Base-by-base conservation (phyloP, 208 protist genomes). In the Phytomonas sp. region DNA sequence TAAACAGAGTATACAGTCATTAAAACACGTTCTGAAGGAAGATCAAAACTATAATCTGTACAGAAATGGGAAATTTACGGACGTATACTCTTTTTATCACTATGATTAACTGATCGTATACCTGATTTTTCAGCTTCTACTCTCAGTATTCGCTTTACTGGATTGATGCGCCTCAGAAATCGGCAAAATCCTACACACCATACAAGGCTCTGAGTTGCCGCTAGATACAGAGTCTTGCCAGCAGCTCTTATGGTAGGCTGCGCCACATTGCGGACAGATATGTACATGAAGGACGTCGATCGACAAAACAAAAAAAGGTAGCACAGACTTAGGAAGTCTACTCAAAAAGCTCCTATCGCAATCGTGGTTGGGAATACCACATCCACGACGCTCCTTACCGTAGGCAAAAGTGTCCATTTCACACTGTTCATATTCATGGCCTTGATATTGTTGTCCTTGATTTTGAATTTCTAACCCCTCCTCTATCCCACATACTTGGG, bases 361-460 rank as follows among this genome's bases (percentile, higher is more conserved):
- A 26, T 56, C 45, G 19, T 19, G 19, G 0, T 56, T 26, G 19
- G 45, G 23, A 56, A 26, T 26, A 56, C 19, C 45, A 56, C 45
- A 56, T 23, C 45, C 45, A 56, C 45, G 26, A 26, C 45, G 45
- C 16, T 26, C 16, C 45, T 56, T 56, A 26, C 45, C 45, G 45
- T 19, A 56, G 26, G 45, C 45, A 56, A 56, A 56, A 56, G 45
- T 56, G 45, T n/a, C 12, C 61, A 19, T 30, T 49, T 67, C 56
- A 4, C 33, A 14, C 33, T 45, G 36, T 29, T 52, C 29, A 37
- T 33, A 4, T 29, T 16, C 5, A 59, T 56, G 5, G 26, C 23
- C 19, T 23, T 56, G 45, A 26, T 3, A 26, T 26, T 19, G 0
- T 26, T 56, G 19, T 3, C 26, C 26, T 56, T 19, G 8, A 5